A percentile compares a stretch with the other conserved stretches of the same genome.
Evolutionary conservation across 352 stramenopile genomes (phyloP).

Genomic region (Globisporangium megalacanthum): DNA sequence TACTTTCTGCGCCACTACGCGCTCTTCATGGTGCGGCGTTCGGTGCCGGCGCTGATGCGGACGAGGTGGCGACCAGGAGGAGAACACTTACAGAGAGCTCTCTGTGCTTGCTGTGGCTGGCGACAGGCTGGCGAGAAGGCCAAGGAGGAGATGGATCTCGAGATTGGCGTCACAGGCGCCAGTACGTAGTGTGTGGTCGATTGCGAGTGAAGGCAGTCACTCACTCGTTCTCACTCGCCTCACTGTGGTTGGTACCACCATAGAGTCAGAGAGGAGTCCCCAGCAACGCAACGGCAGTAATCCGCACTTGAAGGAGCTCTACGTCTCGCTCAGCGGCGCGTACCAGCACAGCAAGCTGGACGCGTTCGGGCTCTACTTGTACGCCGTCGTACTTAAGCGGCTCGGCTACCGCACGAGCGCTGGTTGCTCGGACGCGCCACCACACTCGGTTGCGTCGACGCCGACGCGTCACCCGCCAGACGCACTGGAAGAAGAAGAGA

Average conservation of each 20-base stretch:
- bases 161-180: constrained; percentile 56
- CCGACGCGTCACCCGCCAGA: constrained; percentile 28
- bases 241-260: neutral
- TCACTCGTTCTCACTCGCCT: too few species aligned
- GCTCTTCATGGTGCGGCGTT: constrained; percentile 48
- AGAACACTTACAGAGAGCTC: neutral
- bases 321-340: constrained; percentile 37
- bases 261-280: constrained; percentile 28
- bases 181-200: constrained; percentile 21
- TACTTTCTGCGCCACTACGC: constrained; percentile 76
- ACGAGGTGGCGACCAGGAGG: too few species aligned
- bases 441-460: constrained; percentile 18
- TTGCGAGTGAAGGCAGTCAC: too few species aligned
- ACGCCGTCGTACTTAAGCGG: constrained; percentile 63
- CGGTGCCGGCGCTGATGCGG: too few species aligned
- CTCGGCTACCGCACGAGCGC: constrained; percentile 59
- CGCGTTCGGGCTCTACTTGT: constrained; percentile 77
- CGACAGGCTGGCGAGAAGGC: constrained; percentile 67
- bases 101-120: neutral
- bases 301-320: constrained; percentile 70
- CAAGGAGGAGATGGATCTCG: constrained; percentile 73
- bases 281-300: constrained; percentile 43
- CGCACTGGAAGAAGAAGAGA: constrained; percentile 27
- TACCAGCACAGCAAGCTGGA: constrained; percentile 58
- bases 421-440: constrained; percentile 13